Evolutionary conservation across 768 basidiomycete species (phyloP), one percentile per base, ranked within the genome.

Genomic region (button mushroom (Agaricus bisporus)): DNA sequence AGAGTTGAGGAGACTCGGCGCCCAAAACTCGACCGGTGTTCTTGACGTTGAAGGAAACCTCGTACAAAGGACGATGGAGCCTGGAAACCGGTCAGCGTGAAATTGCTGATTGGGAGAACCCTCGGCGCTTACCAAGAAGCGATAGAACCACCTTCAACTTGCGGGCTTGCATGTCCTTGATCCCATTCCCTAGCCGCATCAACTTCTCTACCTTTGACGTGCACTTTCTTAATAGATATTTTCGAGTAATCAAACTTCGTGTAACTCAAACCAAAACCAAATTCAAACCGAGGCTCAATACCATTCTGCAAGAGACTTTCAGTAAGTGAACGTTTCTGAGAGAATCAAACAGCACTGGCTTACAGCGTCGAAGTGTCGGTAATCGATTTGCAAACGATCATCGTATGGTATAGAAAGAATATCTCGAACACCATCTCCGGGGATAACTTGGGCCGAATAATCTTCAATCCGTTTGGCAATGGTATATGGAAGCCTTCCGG

Each of bases 231-330:
- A 32, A 89, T 68, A 2, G 72, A 58, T 10, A 94, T 70, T 29
- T 77, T 70, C 41, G 75, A 80, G 65, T 91, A 95, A 29, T 77
- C 67, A 66, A 95, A 98, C 2, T 69, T 77, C 37, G 94, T 87
- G 71, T 97, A 98, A 52, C 84, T 88, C 62, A 95, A 66, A 0
- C 94, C 94, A 64, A 84, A 95, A 4, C 94, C 94, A 65, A 98
- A 98, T 63, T 91, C 89, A 62, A 82, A 92, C 36, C 88, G 86
- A 3, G 91, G 91, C 0, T 75, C 75, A 58, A 91, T 89, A 57
- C 84, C 79, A 66, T 80, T 71, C 79, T 86, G 32, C 28, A 50
- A 44, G 14, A 32, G 66, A 35, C 14, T 32, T 18, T n/a, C 1
- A 25, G 44, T 6, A 5, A 35, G 7, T 17, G 28, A 36, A 3